phyloP scores from a whole-genome alignment of 148 eudicot species.

The Vaccinium corymbosum region DNA sequence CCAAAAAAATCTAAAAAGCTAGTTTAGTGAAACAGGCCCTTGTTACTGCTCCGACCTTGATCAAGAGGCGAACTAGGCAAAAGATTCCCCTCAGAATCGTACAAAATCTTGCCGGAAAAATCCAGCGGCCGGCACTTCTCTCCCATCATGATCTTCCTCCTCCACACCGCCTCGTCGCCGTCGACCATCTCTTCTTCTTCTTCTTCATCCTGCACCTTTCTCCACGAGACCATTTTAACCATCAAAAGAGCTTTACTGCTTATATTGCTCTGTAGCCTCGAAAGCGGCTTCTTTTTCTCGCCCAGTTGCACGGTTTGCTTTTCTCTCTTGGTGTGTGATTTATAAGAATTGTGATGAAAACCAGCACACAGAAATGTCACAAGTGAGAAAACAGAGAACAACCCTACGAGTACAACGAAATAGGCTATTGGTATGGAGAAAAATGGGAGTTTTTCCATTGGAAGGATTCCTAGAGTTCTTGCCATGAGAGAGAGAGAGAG shows the following conservation, averaged over 20 bases:
- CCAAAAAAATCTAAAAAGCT: no score
- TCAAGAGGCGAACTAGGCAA: conserved; percentile 22
- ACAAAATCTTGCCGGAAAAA: conserved; percentile 73
- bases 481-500: conserved; percentile 20
- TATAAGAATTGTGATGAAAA: conserved; percentile 23
- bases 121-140: conserved; percentile 65
- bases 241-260: conserved; percentile 49
- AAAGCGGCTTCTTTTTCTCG: conserved; percentile 5
- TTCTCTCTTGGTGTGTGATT: neutral
- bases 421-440: conserved; percentile 16
- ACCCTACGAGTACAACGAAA: conserved; percentile 15
- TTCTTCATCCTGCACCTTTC: conserved; percentile 33
- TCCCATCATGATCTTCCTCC: conserved; percentile 73
- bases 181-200: conserved; percentile 7
- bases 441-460: conserved; percentile 9
- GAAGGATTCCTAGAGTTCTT: conserved; percentile 19
- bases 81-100: conserved; percentile 63
- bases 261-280: conserved; percentile 29
- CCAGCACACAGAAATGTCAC: conserved; percentile 45
- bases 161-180: conserved; percentile 60
- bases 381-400: conserved; percentile 35
- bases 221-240: conserved; percentile 55
- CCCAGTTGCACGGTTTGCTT: conserved; percentile 23
- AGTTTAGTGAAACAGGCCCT: no score
- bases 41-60: neutral